Percentiles rank a stretch among this genome's conserved stretches.
These are phyloP conservation scores for Yamadazyma aaseri DNA, from an alignment of 1,139 yeast genomes.

Conservation along the genomic window DNA sequence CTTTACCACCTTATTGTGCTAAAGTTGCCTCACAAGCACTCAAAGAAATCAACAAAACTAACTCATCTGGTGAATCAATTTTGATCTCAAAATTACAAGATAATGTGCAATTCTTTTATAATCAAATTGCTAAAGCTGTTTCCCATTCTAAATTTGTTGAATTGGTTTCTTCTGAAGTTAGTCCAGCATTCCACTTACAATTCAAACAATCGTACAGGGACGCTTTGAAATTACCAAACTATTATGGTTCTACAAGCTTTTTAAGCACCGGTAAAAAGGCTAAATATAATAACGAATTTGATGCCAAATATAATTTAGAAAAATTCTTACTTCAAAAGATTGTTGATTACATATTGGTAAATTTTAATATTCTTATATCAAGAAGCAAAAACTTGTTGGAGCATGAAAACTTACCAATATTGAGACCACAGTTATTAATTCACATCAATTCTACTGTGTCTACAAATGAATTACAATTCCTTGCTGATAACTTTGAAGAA, in stretches of 20 bases:
- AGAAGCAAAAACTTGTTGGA: conserved; percentile 68
- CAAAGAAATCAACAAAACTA: conserved; percentile 31
- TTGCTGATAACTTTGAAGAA: conserved; percentile 18
- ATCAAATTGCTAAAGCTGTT: conserved; percentile 16
- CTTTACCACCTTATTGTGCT: conserved; percentile 91
- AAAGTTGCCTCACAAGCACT: conserved; percentile 66
- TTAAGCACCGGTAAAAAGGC: conserved; percentile 40
- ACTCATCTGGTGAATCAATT: conserved; percentile 35
- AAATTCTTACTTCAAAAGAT: conserved; percentile 62
- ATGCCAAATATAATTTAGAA: conserved; percentile 55
- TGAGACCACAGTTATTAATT: conserved; percentile 65
- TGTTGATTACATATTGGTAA: conserved; percentile 50
- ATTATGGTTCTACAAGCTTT: conserved; percentile 45
- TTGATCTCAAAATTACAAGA: conserved; percentile 29
- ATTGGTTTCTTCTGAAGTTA: conserved; percentile 55
- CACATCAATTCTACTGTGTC: conserved; percentile 57
- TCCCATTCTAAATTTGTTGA: conserved; percentile 37
- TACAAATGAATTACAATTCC: conserved; percentile 46
- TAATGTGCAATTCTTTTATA: conserved; percentile 21
- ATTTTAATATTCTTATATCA: conserved; percentile 60
- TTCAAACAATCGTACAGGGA: conserved; percentile 45
- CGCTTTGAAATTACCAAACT: conserved; percentile 42
- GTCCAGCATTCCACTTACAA: conserved; percentile 69
- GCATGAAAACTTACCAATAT: conserved; percentile 75
- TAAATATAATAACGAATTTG: conserved; percentile 32